Conservation (phyloP, 768 basidiomycete genomes). For the Porphyrellus cyaneotinctus region DNA sequence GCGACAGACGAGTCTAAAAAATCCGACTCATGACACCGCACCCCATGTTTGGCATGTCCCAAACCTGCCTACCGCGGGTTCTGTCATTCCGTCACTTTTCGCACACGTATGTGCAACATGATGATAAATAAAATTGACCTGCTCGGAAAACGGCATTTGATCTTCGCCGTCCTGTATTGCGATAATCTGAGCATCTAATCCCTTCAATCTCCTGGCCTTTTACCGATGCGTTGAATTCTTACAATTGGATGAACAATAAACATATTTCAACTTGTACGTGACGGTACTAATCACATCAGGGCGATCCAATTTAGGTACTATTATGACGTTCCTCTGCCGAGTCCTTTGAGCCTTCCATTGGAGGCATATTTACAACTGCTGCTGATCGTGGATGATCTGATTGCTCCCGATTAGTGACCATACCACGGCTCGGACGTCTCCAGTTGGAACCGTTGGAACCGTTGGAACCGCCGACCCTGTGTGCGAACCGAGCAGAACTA, state of each 20-base stretch:
- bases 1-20: constrained; percentile 29
- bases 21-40: constrained; percentile 25
- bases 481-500: constrained; percentile 10
- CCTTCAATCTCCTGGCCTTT: constrained; percentile 26
- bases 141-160: constrained; percentile 7
- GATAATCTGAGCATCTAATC: constrained; percentile 19
- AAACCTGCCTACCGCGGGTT: constrained; percentile 4
- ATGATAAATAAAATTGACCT: constrained; percentile 13
- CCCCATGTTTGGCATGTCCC: constrained; percentile 3
- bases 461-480: constrained; percentile 16
- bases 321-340: constrained; percentile 22
- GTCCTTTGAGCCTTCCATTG: constrained; percentile 27
- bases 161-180: constrained; percentile 7
- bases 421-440: constrained; percentile 15
- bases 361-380: constrained; percentile 6
- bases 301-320: constrained; percentile 17
- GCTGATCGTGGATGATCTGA: constrained; percentile 17
- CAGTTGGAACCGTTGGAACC: constrained; percentile 12
- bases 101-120: constrained; percentile 5
- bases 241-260: constrained; percentile 22
- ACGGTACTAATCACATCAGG: constrained; percentile 16
- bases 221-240: constrained; percentile 20
- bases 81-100: constrained; percentile 15
- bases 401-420: constrained; percentile 12
- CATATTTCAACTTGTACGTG: constrained; percentile 19